phyloP scores from a whole-genome alignment of 352 stramenopile genomes.

The Globisporangium rhizosaccharum region DNA sequence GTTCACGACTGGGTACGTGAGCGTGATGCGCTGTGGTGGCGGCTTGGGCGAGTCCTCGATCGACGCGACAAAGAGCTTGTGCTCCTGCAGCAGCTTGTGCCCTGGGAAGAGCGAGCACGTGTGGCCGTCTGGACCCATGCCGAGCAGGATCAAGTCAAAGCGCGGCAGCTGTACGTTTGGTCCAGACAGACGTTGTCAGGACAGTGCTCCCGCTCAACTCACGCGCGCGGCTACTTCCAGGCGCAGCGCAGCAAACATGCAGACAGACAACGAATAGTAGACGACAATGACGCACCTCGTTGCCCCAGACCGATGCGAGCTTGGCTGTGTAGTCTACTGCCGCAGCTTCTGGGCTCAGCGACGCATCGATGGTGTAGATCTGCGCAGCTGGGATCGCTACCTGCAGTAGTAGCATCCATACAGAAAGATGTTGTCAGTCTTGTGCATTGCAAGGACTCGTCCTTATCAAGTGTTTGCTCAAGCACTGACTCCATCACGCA shows the following conservation, averaged over 20 bases:
- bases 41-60: constrained; percentile 98
- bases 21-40: constrained; percentile 94
- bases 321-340: constrained; percentile 74
- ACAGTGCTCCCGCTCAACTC: no score
- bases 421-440: background rate
- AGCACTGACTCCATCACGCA: background rate
- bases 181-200: background rate
- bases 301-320: constrained; percentile 55
- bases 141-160: constrained; percentile 95
- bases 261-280: background rate
- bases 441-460: no score
- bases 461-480: no score
- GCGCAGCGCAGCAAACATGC: background rate
- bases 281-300: constrained; percentile 24
- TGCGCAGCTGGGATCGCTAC: constrained; percentile 71
- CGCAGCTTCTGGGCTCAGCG: constrained; percentile 48
- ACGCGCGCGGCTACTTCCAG: no score
- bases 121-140: constrained; percentile 98
- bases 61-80: constrained; percentile 81
- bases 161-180: constrained; percentile 47
- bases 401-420: constrained; percentile 5
- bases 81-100: constrained; percentile 90
- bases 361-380: constrained; percentile 92
- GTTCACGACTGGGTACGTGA: constrained; percentile 96
- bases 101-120: constrained; percentile 97